A percentile compares a stretch with the other conserved stretches of the same genome.
These are phyloP conservation scores for Tricholoma sp. DNA, from an alignment of 768 basidiomycete genomes.

Conservation along the genomic window DNA sequence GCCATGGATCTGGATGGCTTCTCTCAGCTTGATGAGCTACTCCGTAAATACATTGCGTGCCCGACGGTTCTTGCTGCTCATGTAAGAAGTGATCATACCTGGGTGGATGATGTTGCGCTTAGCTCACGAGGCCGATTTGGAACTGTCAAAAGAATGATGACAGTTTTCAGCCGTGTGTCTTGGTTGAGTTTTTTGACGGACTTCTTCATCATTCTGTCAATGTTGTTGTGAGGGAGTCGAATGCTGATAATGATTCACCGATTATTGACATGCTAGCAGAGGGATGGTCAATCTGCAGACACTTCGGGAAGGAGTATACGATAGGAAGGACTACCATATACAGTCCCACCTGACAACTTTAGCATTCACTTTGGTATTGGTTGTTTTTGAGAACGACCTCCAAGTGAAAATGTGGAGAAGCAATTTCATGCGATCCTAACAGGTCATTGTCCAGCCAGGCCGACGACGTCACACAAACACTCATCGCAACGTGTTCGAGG, in stretches of 20 bases:
- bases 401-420: no score
- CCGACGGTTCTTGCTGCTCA: no score
- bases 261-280: background rate
- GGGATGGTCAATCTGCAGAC: background rate
- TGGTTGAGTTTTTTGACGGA: background rate
- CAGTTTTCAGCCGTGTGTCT: background rate
- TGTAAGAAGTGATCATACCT: no score
- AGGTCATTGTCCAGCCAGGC: no score
- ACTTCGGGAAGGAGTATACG: background rate
- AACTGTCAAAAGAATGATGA: background rate
- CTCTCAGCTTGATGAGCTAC: background rate
- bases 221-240: background rate
- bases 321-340: background rate
- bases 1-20: background rate
- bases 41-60: no score
- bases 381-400: no score
- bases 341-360: no score
- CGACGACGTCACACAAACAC: background rate
- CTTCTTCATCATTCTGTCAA: background rate
- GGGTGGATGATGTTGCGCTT: no score
- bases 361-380: background rate
- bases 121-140: no score
- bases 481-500: background rate
- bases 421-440: no score
- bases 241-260: background rate